These are phyloP conservation scores for Pythium grandisporangium DNA, from an alignment of 352 stramenopile genomes.

Conservation along the genomic window DNA sequence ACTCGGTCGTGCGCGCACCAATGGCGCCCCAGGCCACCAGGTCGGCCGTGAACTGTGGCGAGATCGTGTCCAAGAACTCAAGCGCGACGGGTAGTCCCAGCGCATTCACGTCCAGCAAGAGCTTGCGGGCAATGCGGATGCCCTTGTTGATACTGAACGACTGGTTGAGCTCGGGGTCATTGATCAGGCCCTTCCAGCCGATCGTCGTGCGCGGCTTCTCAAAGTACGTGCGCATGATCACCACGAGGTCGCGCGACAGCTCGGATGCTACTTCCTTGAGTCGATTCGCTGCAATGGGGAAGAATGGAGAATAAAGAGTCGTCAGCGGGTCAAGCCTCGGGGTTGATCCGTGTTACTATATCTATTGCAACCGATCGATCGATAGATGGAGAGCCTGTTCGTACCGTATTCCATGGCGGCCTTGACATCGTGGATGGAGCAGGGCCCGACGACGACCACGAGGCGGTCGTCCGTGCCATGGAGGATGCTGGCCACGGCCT, in stretches of 20 bases:
- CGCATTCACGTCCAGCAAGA: slow-evolving; percentile 76
- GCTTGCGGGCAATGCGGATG: slow-evolving; percentile 71
- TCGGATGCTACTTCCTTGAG: slow-evolving; percentile 48
- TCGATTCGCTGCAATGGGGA: too few relatives aligned
- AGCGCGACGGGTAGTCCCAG: slow-evolving; percentile 66
- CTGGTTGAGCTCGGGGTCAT: slow-evolving; percentile 75
- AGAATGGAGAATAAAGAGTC: too few relatives aligned
- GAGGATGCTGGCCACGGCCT: slow-evolving; percentile 45
- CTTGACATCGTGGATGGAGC: slow-evolving; percentile 73
- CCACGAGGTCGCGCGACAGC: slow-evolving; percentile 49
- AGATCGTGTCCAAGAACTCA: slow-evolving; percentile 82
- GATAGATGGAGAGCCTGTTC: too few relatives aligned
- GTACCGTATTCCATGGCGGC: slow-evolving; percentile 77
- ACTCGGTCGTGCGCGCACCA: slow-evolving; percentile 76
- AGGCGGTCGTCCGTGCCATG: slow-evolving; percentile 62
- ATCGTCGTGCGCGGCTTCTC: slow-evolving; percentile 81
- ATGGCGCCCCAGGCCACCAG: slow-evolving; percentile 80
- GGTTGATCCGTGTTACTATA: too few relatives aligned
- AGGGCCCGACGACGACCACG: slow-evolving; percentile 68
- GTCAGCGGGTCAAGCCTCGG: too few relatives aligned
- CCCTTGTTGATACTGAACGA: slow-evolving; percentile 88
- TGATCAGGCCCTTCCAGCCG: slow-evolving; percentile 83
- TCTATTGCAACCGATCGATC: too few relatives aligned
- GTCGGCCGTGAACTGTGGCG: slow-evolving; percentile 67
- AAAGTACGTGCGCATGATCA: slow-evolving; percentile 87